Conservation (phyloP, 805 yeast species). For the Suhomyces canberraensis region DNA sequence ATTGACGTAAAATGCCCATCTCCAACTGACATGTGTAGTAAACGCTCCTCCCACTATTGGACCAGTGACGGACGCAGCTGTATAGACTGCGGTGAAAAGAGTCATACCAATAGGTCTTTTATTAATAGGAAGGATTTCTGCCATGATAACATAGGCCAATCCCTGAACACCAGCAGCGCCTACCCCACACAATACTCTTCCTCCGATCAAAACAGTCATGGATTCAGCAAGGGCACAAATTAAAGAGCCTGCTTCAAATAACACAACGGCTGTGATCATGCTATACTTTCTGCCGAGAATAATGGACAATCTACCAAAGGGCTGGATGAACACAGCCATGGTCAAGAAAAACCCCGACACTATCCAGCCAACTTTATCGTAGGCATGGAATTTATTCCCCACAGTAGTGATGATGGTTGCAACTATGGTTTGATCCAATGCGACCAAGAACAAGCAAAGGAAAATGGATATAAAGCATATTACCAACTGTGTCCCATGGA, state of each 20-base stretch:
- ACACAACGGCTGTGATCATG: conserved; percentile 20
- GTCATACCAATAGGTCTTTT: conserved; percentile 23
- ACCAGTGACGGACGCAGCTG: conserved; percentile 23
- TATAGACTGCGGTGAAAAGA: conserved; percentile 16
- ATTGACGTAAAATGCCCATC: conserved; percentile 28
- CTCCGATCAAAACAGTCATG: conserved; percentile 40
- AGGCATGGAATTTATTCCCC: conserved; percentile 34
- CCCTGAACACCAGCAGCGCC: conserved; percentile 38
- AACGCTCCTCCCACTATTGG: conserved; percentile 26
- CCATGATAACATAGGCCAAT: conserved; percentile 24
- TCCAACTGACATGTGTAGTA: conserved; percentile 23
- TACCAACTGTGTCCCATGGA: conserved; percentile 27
- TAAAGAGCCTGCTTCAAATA: conserved; percentile 35
- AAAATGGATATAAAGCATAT: conserved; percentile 23
- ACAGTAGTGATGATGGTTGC: conserved; percentile 32
- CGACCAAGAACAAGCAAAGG: conserved; percentile 30
- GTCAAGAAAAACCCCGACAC: conserved; percentile 35
- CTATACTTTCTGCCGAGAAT: conserved; percentile 35
- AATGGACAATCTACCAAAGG: conserved; percentile 36
- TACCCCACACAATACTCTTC: conserved; percentile 36
- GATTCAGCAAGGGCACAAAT: conserved; percentile 34
- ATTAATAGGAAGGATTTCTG: conserved; percentile 31
- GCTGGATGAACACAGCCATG: conserved; percentile 31
- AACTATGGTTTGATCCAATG: conserved; percentile 40
- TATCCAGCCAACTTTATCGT: conserved; percentile 36